Base-by-base conservation (phyloP, 2,329 filamentous ascomycete species). In the Paraphoma chrysanthemicola region DNA sequence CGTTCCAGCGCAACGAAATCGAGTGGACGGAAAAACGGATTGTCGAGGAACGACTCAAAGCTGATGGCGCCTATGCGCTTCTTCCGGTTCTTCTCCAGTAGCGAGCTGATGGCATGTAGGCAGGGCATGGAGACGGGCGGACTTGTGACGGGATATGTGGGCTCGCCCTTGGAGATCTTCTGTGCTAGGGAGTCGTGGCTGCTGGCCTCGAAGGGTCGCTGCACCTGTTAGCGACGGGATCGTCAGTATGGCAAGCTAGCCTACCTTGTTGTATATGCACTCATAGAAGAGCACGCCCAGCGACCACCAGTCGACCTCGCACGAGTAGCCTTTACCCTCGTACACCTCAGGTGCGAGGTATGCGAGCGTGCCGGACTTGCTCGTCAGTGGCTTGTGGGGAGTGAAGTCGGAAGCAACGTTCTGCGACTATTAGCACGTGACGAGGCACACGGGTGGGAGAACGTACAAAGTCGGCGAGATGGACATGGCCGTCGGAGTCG, bases 221-320 rank as follows among this genome's bases (percentile, higher is more conserved):
- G 71, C 18, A 1, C 6, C 36, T 3, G 54, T 60, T 44, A 64
- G 51, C 18, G 28, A 9, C 0, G 33, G 31, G 4, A 4, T n/a
- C 8, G 9, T 14, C 33, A n/a, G n/a, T n/a, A 29, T 1, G 14
- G 33, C 7, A 28, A 12, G n/a, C 12, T 6, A 10, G 73, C 83
- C 50, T 79, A 93, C 92, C 89, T 96, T 98, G 81, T 96, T 97
- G 81, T 98, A 99, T 64, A 99, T 97, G 84, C 95, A 98, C 78
- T 99, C 95, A 77, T 97, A 99, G 77, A 98, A 98, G n/a, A 96
- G 85, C 44, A 99, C 95, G 47, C 95, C 95, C 18, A 99, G 80
- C 6, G 95, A 98, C 95, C 95, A 99, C 95, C 95, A 99, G 76
- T 99, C 95, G 42, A 95, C 93, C 67, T 95, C 91, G 45, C 88